These are phyloP conservation scores for Collariella sp. DNA, from an alignment of 495 filamentous ascomycete genomes.

Conservation along the genomic window DNA sequence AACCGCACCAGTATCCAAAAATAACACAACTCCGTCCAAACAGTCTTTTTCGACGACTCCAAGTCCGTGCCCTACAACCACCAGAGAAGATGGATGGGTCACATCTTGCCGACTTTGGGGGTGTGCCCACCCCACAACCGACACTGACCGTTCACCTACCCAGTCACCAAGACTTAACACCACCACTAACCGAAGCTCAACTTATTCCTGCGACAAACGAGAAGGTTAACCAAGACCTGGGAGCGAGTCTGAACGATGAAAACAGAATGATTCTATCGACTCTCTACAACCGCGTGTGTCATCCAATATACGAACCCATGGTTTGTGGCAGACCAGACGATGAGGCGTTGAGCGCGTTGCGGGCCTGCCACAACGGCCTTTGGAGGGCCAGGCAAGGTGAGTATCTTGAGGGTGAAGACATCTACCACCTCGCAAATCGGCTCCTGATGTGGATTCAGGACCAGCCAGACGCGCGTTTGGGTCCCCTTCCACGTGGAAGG, in stretches of 20 bases:
- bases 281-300: neutral
- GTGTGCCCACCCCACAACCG: neutral
- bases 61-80: neutral
- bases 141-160: neutral
- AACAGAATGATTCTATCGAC: too few species aligned
- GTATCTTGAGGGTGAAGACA: neutral
- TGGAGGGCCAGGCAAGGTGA: neutral
- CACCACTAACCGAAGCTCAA: neutral
- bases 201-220: neutral
- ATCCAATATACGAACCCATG: neutral
- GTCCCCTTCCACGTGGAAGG: neutral
- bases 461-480: neutral
- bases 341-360: too few species aligned
- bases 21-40: too few species aligned
- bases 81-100: neutral
- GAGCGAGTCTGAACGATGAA: too few species aligned
- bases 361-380: conserved; percentile 1
- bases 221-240: neutral
- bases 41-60: too few species aligned
- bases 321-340: too few species aligned
- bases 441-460: neutral
- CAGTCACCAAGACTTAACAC: neutral
- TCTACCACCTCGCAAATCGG: neutral
- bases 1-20: too few species aligned
- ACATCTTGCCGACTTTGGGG: neutral